Evolutionary conservation across 2,329 filamentous ascomycete species (phyloP).

Genomic region (Trichothecium sympodiale): DNA sequence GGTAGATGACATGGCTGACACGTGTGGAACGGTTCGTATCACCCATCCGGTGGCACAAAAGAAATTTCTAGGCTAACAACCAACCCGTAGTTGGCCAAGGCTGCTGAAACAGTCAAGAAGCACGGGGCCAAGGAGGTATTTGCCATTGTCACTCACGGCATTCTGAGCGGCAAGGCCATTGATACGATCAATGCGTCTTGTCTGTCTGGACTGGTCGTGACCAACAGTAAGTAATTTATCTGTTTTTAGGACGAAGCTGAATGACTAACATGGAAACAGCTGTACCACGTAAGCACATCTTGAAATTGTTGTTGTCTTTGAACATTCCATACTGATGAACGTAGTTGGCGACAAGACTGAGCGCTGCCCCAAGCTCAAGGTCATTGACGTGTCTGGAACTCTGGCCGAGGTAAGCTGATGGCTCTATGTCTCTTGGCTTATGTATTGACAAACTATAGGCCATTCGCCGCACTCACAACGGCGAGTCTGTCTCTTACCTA

Average conservation of each 20-base stretch:
- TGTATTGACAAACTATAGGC: slow-evolving; percentile 29
- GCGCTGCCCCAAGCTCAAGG: slow-evolving; percentile 68
- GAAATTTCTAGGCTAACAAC: slow-evolving; percentile 5
- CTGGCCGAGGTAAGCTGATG: slow-evolving; percentile 43
- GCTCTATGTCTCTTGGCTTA: neutral
- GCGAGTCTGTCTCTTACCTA: slow-evolving; percentile 52
- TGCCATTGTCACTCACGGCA: slow-evolving; percentile 91
- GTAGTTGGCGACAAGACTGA: slow-evolving; percentile 64
- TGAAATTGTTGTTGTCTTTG: neutral
- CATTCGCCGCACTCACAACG: slow-evolving; percentile 59
- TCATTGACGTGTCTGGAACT: slow-evolving; percentile 85
- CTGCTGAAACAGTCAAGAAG: slow-evolving; percentile 76
- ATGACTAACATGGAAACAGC: slow-evolving; percentile 1
- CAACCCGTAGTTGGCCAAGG: slow-evolving; percentile 51
- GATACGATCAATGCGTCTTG: slow-evolving; percentile 73
- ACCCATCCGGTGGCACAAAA: neutral
- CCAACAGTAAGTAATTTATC: slow-evolving; percentile 49
- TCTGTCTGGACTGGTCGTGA: slow-evolving; percentile 72
- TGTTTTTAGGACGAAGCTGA: neutral
- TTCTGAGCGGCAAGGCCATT: slow-evolving; percentile 79
- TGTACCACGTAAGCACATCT: neutral
- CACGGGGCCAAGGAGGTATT: slow-evolving; percentile 82
- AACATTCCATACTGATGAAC: slow-evolving; percentile 2
- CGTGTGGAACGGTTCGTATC: slow-evolving; percentile 59
- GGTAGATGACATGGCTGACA: slow-evolving; percentile 97